Conservation (phyloP, 1,284 basidiomycete genomes). For the Tetrapyrgos nigripes region DNA sequence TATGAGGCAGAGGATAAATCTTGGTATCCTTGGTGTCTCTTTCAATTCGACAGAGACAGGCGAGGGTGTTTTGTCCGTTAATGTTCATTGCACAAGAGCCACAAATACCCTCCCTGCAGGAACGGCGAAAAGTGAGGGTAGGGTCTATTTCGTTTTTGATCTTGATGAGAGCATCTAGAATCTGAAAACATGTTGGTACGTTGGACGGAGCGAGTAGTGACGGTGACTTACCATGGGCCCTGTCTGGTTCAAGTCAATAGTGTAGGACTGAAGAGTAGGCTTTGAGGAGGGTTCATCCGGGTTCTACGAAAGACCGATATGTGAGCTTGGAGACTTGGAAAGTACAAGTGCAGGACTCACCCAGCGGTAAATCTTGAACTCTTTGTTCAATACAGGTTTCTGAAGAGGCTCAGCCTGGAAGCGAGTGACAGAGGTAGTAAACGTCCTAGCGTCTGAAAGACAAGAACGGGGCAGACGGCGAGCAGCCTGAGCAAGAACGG, state of each 20-base stretch:
- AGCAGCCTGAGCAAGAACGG: conserved; percentile 7
- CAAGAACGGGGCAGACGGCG: conserved; percentile 9
- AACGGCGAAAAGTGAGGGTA: conserved; percentile 95
- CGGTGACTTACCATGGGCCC: conserved; percentile 86
- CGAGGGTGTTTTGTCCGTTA: conserved; percentile 97
- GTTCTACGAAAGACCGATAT: conserved; percentile 63
- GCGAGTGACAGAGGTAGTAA: conserved; percentile 46
- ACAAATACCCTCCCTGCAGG: conserved; percentile 98
- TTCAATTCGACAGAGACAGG: conserved; percentile 96
- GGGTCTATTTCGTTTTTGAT: conserved; percentile 99
- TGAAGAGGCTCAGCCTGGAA: conserved; percentile 52
- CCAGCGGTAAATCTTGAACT: conserved; percentile 98
- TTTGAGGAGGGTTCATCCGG: conserved; percentile 95
- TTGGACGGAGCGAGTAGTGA: neutral
- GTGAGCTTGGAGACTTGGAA: conserved; percentile 1
- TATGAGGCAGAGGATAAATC: conserved; percentile 98
- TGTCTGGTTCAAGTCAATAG: conserved; percentile 92
- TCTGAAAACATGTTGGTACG: conserved; percentile 41
- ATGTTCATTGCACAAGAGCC: conserved; percentile 99
- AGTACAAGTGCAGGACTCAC: conserved; percentile 48
- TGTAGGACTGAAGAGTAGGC: conserved; percentile 91
- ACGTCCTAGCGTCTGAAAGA: conserved; percentile 35
- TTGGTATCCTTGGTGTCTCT: conserved; percentile 82
- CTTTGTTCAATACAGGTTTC: conserved; percentile 69
- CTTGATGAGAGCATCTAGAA: conserved; percentile 95